phyloP scores from a whole-genome alignment of 2,329 filamentous ascomycete species.

The Alternaria metachromatica region DNA sequence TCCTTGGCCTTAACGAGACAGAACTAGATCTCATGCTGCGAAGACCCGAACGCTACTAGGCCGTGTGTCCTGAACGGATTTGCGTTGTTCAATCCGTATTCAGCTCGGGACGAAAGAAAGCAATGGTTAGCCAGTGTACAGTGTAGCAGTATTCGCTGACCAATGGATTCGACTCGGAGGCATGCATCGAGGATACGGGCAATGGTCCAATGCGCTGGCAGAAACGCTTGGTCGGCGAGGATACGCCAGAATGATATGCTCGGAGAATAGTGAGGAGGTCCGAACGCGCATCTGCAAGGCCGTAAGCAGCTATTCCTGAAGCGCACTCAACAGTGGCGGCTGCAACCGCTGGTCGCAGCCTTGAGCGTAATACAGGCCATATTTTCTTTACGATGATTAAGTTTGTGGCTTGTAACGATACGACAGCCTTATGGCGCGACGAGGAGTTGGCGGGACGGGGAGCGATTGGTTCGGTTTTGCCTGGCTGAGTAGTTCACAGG shows the following conservation, averaged over 20 bases:
- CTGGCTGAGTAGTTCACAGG: constrained; percentile 2
- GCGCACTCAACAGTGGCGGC: constrained; percentile 5
- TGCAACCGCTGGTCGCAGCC: constrained; percentile 18
- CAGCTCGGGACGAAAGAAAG: neutral
- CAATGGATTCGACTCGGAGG: constrained; percentile 3
- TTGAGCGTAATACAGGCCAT: constrained; percentile 2
- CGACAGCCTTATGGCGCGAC: neutral
- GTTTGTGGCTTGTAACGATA: constrained; percentile 17
- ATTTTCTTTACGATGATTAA: constrained; percentile 25
- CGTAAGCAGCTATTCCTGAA: constrained; percentile 9
- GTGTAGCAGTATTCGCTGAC: neutral
- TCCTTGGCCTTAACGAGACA: neutral
- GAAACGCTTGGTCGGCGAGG: constrained; percentile 17
- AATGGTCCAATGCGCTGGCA: constrained; percentile 14
- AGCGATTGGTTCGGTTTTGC: constrained; percentile 13
- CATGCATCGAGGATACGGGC: neutral
- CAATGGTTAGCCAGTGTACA: neutral
- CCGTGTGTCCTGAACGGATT: neutral
- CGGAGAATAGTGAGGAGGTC: constrained; percentile 34
- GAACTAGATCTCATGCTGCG: neutral
- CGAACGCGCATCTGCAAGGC: constrained; percentile 21
- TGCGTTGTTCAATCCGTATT: neutral
- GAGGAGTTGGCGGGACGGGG: neutral
- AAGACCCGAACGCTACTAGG: neutral
- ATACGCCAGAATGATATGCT: constrained; percentile 14